Evolutionary conservation across 2,329 filamentous ascomycete genomes (phyloP), one percentile per base, ranked within the genome.

Genomic region (Colletotrichum sp.): DNA sequence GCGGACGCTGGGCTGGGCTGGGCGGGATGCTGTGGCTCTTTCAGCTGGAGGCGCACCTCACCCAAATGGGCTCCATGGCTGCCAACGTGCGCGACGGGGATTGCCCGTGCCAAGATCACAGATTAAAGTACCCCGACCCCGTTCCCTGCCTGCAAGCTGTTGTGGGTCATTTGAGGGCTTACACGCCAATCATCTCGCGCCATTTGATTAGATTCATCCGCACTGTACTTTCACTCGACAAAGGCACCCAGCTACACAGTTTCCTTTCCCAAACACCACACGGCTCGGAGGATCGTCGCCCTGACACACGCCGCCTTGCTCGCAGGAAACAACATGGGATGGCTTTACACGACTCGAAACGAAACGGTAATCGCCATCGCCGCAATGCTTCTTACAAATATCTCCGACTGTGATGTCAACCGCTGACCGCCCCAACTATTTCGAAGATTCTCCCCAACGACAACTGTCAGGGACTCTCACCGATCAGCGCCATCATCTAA

Each of bases 321-420:
- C 52, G 66, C 30, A 68, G 57, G 64, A 68, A 73, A 59, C 69
- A 67, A 63, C 32, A 57, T 59, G 64, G 57, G 63, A 73, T 15
- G 57, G 39, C 63, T 72, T 68, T 70, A 63, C 57, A 59, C 64
- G 57, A 68, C 28, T 68, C 73, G 70, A 75, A 75, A 68, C 73
- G 28, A 68, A 60, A 65, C 22, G 65, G 39, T 22, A 19, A 30
- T 48, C 63, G 25, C 32, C 39, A 22, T 72, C 52, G 27, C 61
- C 36, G 61, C 61, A 36, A 15, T n/a, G n/a, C 48, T 48, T n/a
- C 70, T 34, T 64, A 48, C 57, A 36, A 73, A 75, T 27, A 19
- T 30, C 12, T 22, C 12, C 13, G 16, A 36, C 13, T 32, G 19
- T 39, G 22, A 32, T 52, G 27, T 36, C 28, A 72, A n/a, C 16